A percentile compares a stretch with the other conserved stretches of the same genome.
Evolutionary conservation across 306 rosid species (phyloP).

Genomic region (Rosa persica): DNA sequence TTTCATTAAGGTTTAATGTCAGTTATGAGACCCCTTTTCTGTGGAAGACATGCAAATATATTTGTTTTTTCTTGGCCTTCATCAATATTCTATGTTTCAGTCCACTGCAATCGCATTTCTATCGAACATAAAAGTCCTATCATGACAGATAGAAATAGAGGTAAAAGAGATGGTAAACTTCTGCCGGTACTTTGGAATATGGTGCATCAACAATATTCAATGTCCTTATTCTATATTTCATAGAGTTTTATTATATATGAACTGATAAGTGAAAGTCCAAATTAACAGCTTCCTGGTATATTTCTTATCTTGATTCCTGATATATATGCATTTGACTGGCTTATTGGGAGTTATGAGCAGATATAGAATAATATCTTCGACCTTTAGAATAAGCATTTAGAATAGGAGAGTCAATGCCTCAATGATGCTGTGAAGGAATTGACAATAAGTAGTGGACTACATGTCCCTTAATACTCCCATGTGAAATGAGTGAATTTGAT

Average conservation of each 20-base stretch:
- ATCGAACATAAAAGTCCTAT: not conserved
- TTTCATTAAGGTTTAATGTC: not conserved
- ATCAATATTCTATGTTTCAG: not conserved
- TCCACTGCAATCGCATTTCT: conserved; percentile 2
- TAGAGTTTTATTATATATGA: not conserved
- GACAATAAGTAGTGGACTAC: conserved; percentile 34
- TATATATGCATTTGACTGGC: not conserved
- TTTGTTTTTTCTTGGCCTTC: not conserved
- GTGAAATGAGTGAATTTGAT: conserved; percentile 12
- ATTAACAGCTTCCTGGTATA: not conserved
- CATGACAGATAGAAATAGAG: not conserved
- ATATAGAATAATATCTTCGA: not conserved
- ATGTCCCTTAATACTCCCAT: conserved; percentile 22
- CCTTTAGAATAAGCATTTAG: not conserved
- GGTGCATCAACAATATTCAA: conserved; percentile 8
- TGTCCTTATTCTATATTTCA: not conserved
- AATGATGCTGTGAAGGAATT: conserved; percentile 3
- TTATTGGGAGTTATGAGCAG: conserved; percentile 2
- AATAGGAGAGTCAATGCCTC: conserved; percentile 3
- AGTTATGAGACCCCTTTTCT: not conserved
- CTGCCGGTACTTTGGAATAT: not conserved
- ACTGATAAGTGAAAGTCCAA: not conserved
- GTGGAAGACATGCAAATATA: not conserved
- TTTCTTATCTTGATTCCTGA: not conserved
- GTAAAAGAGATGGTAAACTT: conserved; percentile 1